phyloP scores from a whole-genome alignment of 805 yeast genomes.

The Spathaspora girioi region DNA sequence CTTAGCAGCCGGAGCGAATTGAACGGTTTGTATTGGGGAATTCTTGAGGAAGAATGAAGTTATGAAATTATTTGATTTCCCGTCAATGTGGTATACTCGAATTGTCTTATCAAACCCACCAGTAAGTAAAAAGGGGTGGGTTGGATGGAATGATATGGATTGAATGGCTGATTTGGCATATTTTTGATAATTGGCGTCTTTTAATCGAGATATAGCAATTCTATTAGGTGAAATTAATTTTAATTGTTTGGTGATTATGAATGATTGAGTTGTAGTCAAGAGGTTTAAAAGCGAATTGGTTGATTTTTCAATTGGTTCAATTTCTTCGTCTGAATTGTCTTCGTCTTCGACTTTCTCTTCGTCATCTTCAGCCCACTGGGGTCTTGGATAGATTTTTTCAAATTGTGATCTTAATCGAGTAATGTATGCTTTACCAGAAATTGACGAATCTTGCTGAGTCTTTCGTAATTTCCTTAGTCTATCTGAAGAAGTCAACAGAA shows the following conservation, averaged over 20 bases:
- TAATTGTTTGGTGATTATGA: constrained; percentile 39
- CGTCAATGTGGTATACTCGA: constrained; percentile 87
- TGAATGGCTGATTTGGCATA: constrained; percentile 80
- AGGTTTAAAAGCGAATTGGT: constrained; percentile 31
- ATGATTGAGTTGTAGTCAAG: constrained; percentile 31
- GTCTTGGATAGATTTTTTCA: constrained; percentile 73
- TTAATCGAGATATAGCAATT: constrained; percentile 75
- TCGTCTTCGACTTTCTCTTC: constrained; percentile 29
- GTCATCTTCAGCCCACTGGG: constrained; percentile 64
- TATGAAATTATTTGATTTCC: constrained; percentile 74
- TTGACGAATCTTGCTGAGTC: constrained; percentile 46
- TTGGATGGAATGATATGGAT: constrained; percentile 78
- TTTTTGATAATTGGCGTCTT: constrained; percentile 77
- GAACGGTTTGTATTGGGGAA: constrained; percentile 76
- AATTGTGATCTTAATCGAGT: constrained; percentile 68
- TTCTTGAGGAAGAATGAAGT: constrained; percentile 77
- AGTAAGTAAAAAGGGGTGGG: constrained; percentile 77
- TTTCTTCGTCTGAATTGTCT: constrained; percentile 16
- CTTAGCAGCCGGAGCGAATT: constrained; percentile 45
- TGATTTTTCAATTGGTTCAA: constrained; percentile 16
- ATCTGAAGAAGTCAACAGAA: constrained; percentile 58
- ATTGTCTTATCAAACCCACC: constrained; percentile 92
- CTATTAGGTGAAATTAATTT: constrained; percentile 65
- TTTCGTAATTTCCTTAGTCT: constrained; percentile 70
- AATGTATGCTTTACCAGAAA: constrained; percentile 60